Evolutionary conservation across 176 grass and related monocot genomes (phyloP), one percentile per base, ranked within the genome.

Genomic region (Musa acuminata): DNA sequence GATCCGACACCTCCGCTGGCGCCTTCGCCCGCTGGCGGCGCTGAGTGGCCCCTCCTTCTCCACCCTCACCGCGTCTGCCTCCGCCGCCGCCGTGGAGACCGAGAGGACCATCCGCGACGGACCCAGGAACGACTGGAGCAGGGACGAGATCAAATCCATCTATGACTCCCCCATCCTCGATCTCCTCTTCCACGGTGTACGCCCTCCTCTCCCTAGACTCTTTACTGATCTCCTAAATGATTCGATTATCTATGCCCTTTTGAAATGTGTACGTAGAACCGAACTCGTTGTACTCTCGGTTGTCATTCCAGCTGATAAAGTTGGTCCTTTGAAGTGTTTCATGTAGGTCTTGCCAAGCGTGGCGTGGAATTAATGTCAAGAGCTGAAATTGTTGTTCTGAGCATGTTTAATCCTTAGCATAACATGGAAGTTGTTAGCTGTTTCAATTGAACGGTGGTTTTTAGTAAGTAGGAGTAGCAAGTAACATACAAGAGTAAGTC

Each of bases 181-280:
- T 82, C 90, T 94, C 86, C 90, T 99, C 77, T 94, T 94, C 83
- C 84, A 99, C 49, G 95, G 90, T 71, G 95, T 99, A 84, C 26
- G 55, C 2, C 35, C 43, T n/a, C 9, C 26, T 49, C 43, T 64
- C 10, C 1, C 2, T 21, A 1, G 19, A 22, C 26, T 0, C 26
- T 27, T 27, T 2, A 27, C 26, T 2, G 26, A 27, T 27, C 26
- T 27, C 26, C 26, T 27, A 27, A 27, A 27, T 69, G 11, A 14
- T 13, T 69, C 11, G 52, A 27, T 79, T 53, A 69, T 57, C 58
- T 49, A 0, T 9, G 53, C 5, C 57, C 5, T 60, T 1, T 20
- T 43, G 35, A 43, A 43, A 43, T 43, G 35, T 5, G 35, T 43
- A 43, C 35, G 35, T 43, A 43, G 35, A 43, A 6, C 35, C 4